phyloP scores from a whole-genome alignment of 768 basidiomycete genomes.

The Boletus bicolor region DNA sequence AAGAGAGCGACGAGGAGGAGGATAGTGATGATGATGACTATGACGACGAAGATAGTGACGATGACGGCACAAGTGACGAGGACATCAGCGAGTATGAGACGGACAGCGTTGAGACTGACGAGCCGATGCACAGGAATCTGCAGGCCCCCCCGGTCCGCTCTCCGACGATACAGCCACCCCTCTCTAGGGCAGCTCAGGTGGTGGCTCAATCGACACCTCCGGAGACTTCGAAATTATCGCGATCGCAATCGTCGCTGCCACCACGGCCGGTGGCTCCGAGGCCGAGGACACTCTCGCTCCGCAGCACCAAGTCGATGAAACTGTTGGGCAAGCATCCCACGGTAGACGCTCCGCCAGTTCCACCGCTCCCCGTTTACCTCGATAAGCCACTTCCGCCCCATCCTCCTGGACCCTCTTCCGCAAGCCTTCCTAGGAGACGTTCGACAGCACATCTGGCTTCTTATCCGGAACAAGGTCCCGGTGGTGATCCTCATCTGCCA shows the following conservation, averaged over 20 bases:
- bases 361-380: conserved; percentile 31
- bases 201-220: background rate
- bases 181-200: background rate
- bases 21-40: conserved; percentile 38
- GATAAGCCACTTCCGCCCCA: conserved; percentile 45
- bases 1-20: conserved; percentile 56
- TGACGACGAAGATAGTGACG: conserved; percentile 41
- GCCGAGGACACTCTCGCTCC: conserved; percentile 44
- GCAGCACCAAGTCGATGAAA: conserved; percentile 45
- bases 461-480: background rate
- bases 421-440: conserved; percentile 13
- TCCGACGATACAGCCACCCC: background rate
- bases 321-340: conserved; percentile 18
- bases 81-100: conserved; percentile 40
- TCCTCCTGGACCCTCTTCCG: conserved; percentile 18
- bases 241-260: conserved; percentile 4
- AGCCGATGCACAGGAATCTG: background rate
- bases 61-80: conserved; percentile 37
- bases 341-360: conserved; percentile 42
- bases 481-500: background rate
- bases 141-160: background rate
- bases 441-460: conserved; percentile 14
- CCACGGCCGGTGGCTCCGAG: conserved; percentile 8
- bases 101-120: conserved; percentile 14
- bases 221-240: background rate